Evolutionary conservation across 805 yeast species (phyloP).

Genomic region (Hanseniaspora meyeri): DNA sequence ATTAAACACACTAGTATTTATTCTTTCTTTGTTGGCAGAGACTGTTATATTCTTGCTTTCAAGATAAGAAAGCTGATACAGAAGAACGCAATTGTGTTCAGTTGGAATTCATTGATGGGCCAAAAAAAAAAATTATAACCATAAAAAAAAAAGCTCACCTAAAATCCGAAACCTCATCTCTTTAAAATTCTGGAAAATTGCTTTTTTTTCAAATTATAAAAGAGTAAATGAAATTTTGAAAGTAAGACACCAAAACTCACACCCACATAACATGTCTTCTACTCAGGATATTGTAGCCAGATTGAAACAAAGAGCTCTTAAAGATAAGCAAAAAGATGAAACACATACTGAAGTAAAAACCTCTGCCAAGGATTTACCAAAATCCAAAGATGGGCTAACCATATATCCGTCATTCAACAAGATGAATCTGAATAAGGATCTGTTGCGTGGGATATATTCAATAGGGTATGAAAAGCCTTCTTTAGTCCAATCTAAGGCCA

Average conservation of each 20-base stretch:
- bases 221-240: not conserved
- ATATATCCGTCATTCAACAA: conserved; percentile 57
- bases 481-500: conserved; percentile 93
- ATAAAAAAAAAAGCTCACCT: not conserved
- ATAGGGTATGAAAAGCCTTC: conserved; percentile 95
- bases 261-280: not conserved
- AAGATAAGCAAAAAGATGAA: not conserved
- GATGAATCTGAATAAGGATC: conserved; percentile 53
- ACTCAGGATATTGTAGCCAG: conserved; percentile 4
- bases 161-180: not conserved
- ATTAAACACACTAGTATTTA: no score
- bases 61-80: no score
- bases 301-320: conserved; percentile 1
- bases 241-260: not conserved
- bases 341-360: not conserved
- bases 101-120: no score
- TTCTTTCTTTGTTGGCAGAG: no score
- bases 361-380: conserved; percentile 34
- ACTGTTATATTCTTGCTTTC: no score
- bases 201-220: no score
- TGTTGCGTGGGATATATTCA: conserved; percentile 55
- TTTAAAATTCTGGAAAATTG: not conserved
- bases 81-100: not conserved
- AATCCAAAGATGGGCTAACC: conserved; percentile 24
- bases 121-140: no score